These are phyloP conservation scores for Hypoxylon crocopeplum DNA, from an alignment of 495 filamentous ascomycete species.

Conservation along the genomic window DNA sequence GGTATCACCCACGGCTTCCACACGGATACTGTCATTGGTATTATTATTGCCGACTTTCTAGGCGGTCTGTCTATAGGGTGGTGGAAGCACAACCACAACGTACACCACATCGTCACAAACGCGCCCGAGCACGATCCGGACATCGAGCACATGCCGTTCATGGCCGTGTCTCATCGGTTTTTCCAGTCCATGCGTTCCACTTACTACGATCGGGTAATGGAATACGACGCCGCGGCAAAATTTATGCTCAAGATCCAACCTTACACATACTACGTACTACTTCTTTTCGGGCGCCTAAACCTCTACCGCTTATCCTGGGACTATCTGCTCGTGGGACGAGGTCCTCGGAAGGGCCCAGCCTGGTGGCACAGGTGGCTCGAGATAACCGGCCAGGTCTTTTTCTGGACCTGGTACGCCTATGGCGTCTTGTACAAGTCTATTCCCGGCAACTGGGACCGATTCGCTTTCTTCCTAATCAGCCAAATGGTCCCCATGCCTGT, in stretches of 20 bases:
- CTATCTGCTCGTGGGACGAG: conserved; percentile 75
- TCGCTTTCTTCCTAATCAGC: conserved; percentile 82
- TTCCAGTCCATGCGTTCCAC: conserved; percentile 78
- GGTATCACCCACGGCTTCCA: conserved; percentile 92
- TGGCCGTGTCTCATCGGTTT: conserved; percentile 90
- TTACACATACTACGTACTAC: conserved; percentile 85
- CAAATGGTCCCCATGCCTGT: conserved; percentile 87
- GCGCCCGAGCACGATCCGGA: conserved; percentile 96
- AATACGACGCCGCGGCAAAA: conserved; percentile 78
- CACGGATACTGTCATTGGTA: conserved; percentile 82
- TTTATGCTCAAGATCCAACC: conserved; percentile 77
- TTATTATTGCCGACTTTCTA: conserved; percentile 87
- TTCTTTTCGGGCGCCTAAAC: conserved; percentile 90
- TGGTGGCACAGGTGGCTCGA: conserved; percentile 93
- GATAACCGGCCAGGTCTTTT: conserved; percentile 79
- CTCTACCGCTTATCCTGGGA: conserved; percentile 86
- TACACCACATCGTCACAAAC: conserved; percentile 98
- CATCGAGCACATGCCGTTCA: conserved; percentile 95
- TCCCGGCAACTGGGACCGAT: conserved; percentile 70
- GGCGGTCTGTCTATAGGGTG: conserved; percentile 92
- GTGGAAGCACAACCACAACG: conserved; percentile 99
- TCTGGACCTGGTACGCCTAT: conserved; percentile 97
- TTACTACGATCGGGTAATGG: conserved; percentile 89
- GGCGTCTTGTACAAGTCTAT: conserved; percentile 77
- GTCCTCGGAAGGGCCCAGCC: conserved; percentile 81